Conservation (phyloP, 768 basidiomycete species). For the Tulasnella sp. region DNA sequence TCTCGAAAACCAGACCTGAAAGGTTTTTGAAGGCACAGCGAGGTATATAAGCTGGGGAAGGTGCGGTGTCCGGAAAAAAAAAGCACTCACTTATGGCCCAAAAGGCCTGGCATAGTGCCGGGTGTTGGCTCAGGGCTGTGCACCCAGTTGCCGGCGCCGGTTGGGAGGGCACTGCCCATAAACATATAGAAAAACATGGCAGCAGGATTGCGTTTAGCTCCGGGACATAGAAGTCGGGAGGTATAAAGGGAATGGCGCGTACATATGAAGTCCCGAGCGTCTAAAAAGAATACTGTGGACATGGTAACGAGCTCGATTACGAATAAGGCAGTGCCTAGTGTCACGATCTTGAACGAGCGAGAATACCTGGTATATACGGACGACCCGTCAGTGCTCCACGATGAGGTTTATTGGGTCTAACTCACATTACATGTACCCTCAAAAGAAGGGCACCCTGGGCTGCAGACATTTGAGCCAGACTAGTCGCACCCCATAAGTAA, state of each 20-base stretch:
- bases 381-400: background rate
- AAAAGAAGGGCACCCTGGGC: too few relatives aligned
- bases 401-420: too few relatives aligned
- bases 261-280: background rate
- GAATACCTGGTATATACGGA: background rate
- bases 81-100: too few relatives aligned
- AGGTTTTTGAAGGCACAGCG: too few relatives aligned
- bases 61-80: too few relatives aligned
- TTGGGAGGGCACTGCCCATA: too few relatives aligned
- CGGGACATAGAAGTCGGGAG: background rate
- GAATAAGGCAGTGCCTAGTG: background rate
- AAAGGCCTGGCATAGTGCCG: too few relatives aligned
- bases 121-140: too few relatives aligned
- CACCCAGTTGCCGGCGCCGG: too few relatives aligned
- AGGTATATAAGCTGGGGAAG: too few relatives aligned
- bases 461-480: background rate
- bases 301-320: background rate
- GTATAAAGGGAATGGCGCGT: background rate
- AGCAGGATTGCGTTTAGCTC: background rate
- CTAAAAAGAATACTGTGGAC: background rate
- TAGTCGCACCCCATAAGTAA: background rate
- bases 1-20: background rate
- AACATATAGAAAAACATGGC: too few relatives aligned
- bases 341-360: background rate
- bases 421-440: too few relatives aligned